phyloP scores from a whole-genome alignment of 1,139 yeast genomes.

The Diutina mesorugosa region DNA sequence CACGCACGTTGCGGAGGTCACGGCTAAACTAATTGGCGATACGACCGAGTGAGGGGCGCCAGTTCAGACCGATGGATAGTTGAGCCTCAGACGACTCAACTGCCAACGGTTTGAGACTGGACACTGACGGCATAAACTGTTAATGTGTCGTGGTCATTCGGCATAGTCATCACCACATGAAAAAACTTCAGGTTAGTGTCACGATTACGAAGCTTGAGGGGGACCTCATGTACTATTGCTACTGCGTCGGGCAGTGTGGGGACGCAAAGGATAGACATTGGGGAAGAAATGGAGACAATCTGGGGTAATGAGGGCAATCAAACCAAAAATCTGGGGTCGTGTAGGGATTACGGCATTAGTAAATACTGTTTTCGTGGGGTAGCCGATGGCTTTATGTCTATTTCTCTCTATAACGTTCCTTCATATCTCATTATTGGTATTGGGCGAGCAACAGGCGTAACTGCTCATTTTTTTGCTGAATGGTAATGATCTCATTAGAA shows the following conservation, averaged over 20 bases:
- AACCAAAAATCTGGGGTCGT: background rate
- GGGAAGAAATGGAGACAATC: background rate
- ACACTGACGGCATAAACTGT: too few species aligned
- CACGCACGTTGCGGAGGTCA: background rate
- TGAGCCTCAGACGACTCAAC: background rate
- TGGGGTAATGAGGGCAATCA: background rate
- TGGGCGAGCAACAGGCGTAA: constrained; percentile 11
- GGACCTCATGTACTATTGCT: background rate
- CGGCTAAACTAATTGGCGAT: background rate
- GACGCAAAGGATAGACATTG: background rate
- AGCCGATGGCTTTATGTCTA: background rate
- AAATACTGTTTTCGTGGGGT: background rate
- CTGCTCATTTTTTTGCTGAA: constrained; percentile 21
- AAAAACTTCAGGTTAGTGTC: background rate
- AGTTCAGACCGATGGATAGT: background rate
- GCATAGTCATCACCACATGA: too few species aligned
- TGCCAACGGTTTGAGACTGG: background rate
- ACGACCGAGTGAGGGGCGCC: background rate
- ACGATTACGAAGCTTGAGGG: background rate
- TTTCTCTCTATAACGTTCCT: background rate
- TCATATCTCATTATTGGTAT: background rate
- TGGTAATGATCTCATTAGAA: constrained; percentile 25
- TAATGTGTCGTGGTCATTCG: too few species aligned
- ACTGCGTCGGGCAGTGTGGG: background rate
- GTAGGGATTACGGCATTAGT: background rate